Evolutionary conservation across 352 stramenopile genomes (phyloP), one percentile per base, ranked within the genome.

Genomic region (Phytopythium ostracodes): DNA sequence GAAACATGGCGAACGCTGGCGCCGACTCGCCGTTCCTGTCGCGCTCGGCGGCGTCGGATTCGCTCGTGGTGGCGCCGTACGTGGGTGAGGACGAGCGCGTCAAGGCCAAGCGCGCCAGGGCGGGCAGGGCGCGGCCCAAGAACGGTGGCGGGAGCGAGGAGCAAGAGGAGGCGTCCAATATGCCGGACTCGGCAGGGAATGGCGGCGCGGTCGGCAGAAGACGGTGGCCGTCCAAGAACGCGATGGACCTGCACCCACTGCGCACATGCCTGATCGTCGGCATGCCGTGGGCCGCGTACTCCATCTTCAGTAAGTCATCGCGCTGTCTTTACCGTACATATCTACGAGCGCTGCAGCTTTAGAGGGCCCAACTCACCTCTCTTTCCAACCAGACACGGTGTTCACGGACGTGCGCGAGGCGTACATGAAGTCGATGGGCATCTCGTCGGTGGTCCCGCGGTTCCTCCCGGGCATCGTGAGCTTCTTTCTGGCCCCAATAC

Each of bases 361-460:
- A n/a, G n/a, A n/a, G n/a, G 29, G 29, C 4, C 29, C 29, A 33
- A 33, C 29, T 33, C 29, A 33, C 29, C 12, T n/a, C 31, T 18
- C 54, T 24, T 12, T 47, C 53, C 12, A 20, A 25, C 36, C 56
- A 92, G 82, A 81, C 63, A 88, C 77, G n/a, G 70, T 92, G 14
- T 89, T 90, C 69, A 73, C 81, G 49, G 79, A 89, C 54, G 77
- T 87, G 43, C 71, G 77, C 51, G 60, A 79, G 35, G 80, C 79
- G 63, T 92, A 91, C 67, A 82, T 91, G 79, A 70, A 59, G 47
- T 90, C 77, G 0, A 86, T 91, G 79, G 81, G 73, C 43, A 88
- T 91, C 59, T 72, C 68, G 11, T 67, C 83, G 29, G 76, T 79
- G 33, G 59, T 88, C 22, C 78, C 84, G 53, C 79, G 79, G 55